Percentiles rank a stretch among this genome's conserved stretches.
Conservation (phyloP, 805 yeast species). For the Wickerhamomyces tratensis region DNA sequence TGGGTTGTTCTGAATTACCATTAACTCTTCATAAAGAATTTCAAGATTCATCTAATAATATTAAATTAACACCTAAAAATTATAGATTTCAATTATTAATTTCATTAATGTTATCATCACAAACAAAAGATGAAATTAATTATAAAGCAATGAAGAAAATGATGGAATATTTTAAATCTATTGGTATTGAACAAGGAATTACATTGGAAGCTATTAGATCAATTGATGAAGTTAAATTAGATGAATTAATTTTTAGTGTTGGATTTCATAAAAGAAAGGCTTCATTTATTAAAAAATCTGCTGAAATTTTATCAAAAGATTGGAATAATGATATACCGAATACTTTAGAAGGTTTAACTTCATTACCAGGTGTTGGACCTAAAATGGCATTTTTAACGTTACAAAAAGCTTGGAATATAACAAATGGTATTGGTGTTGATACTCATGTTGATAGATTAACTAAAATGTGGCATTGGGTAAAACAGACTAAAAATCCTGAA, state of each 20-base stretch:
- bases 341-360: constrained; percentile 50
- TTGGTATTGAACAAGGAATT: constrained; percentile 41
- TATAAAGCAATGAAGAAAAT: constrained; percentile 59
- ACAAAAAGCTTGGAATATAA: constrained; percentile 75
- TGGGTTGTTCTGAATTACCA: constrained; percentile 70
- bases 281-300: constrained; percentile 50
- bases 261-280: constrained; percentile 87
- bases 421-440: constrained; percentile 87
- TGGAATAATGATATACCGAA: constrained; percentile 66
- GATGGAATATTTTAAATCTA: constrained; percentile 34
- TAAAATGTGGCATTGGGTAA: constrained; percentile 75
- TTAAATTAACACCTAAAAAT: constrained; percentile 22
- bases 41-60: constrained; percentile 4
- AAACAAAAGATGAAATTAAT: constrained; percentile 85
- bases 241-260: constrained; percentile 60
- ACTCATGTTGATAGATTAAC: constrained; percentile 81
- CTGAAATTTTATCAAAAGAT: constrained; percentile 37
- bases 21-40: constrained; percentile 24
- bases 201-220: constrained; percentile 43
- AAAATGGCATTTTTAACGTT: constrained; percentile 83
- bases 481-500: constrained; percentile 55
- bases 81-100: constrained; percentile 67
- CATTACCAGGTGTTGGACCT: constrained; percentile 90
- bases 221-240: constrained; percentile 48
- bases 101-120: constrained; percentile 81